These are phyloP conservation scores for Colletotrichum godetiae DNA, from an alignment of 2,329 filamentous ascomycete species.

Conservation along the genomic window DNA sequence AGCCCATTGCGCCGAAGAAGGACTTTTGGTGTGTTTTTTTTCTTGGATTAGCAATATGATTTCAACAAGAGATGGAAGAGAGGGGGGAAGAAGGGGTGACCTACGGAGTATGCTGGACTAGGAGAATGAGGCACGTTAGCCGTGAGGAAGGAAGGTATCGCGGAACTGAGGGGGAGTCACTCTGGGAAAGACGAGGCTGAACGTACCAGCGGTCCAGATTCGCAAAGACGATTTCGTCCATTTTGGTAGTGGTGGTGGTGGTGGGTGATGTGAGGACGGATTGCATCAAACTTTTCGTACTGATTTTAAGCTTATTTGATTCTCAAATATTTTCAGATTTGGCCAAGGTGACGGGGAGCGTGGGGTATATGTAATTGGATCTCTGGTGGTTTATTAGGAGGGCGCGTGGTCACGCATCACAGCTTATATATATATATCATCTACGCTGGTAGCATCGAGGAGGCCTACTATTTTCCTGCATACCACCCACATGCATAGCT, in stretches of 20 bases:
- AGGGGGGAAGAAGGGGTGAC: conserved; percentile 30
- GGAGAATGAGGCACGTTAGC: background rate
- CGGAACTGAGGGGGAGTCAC: too few relatives aligned
- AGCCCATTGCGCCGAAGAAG: conserved; percentile 56
- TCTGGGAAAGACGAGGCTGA: too few relatives aligned
- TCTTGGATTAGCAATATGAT: too few relatives aligned
- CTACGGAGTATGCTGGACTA: conserved; percentile 58
- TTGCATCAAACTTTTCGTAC: background rate
- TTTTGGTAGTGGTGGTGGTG: conserved; percentile 27
- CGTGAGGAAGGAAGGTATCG: too few relatives aligned
- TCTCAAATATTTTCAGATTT: background rate
- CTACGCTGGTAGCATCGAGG: too few relatives aligned
- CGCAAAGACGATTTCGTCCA: conserved; percentile 43
- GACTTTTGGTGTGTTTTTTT: conserved; percentile 43
- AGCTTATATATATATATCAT: background rate
- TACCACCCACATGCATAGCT: background rate
- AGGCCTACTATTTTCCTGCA: background rate
- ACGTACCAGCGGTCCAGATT: conserved; percentile 51
- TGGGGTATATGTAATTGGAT: too few relatives aligned
- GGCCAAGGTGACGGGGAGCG: background rate
- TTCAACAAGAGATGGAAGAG: too few relatives aligned
- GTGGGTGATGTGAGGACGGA: background rate
- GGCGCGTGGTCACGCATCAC: background rate
- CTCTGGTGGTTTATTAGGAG: background rate
- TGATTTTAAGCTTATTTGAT: background rate